phyloP scores from a whole-genome alignment of 2,329 filamentous ascomycete species.

The Neobulgaria alba region DNA sequence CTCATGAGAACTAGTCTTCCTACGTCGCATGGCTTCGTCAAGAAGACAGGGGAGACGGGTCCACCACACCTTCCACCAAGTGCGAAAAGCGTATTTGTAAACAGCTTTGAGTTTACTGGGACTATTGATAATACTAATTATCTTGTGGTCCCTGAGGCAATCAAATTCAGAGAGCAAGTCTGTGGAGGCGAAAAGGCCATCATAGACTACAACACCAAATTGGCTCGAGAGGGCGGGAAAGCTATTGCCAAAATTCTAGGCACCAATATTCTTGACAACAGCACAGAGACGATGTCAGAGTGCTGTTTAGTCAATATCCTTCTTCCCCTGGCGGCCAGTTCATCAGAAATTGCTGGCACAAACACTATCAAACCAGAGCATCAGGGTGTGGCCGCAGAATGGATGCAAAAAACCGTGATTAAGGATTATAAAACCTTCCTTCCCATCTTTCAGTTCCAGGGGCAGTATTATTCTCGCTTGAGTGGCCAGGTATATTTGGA shows the following conservation, averaged over 20 bases:
- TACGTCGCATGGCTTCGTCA: conserved; percentile 65
- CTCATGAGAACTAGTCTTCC: conserved; percentile 67
- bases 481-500: conserved; percentile 84
- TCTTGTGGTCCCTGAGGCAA: conserved; percentile 60
- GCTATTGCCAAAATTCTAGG: conserved; percentile 53
- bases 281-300: conserved; percentile 47
- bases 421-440: conserved; percentile 64
- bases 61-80: conserved; percentile 34
- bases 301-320: conserved; percentile 68
- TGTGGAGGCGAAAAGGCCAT: conserved; percentile 70
- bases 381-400: conserved; percentile 42
- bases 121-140: conserved; percentile 68
- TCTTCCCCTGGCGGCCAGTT: conserved; percentile 48
- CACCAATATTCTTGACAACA: conserved; percentile 65
- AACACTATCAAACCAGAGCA: conserved; percentile 22
- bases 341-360: conserved; percentile 20
- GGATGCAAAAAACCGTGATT: conserved; percentile 47
- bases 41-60: conserved; percentile 27
- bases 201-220: conserved; percentile 48
- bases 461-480: conserved; percentile 60
- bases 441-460: conserved; percentile 50
- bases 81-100: conserved; percentile 47
- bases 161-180: conserved; percentile 59
- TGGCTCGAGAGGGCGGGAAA: conserved; percentile 57
- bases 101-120: conserved; percentile 67